Conservation (phyloP, 169 alveolate species). For the Cyclospora cayetanensis region DNA sequence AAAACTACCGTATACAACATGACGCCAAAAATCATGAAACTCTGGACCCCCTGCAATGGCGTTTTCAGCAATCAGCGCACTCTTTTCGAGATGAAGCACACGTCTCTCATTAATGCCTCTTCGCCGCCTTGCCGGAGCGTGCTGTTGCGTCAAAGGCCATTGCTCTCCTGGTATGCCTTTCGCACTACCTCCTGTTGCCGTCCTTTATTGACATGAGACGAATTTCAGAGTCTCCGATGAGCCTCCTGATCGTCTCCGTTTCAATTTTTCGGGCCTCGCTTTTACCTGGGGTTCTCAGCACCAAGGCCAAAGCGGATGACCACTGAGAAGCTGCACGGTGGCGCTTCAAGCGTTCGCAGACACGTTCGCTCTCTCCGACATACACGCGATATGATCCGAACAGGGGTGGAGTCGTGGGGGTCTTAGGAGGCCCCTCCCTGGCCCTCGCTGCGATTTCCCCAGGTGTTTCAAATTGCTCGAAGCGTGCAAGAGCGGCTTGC, state of each 20-base stretch:
- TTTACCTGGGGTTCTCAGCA: neutral
- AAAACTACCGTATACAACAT: no score
- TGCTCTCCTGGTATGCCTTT: neutral
- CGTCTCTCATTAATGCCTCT: no score
- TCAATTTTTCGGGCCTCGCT: neutral
- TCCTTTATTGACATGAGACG: neutral
- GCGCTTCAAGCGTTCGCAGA: neutral
- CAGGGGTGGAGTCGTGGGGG: neutral
- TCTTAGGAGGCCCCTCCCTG: neutral
- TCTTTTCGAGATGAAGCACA: no score
- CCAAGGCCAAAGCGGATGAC: neutral
- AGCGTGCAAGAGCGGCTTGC: no score
- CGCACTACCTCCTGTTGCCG: neutral
- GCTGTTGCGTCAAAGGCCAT: no score
- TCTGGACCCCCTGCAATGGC: no score
- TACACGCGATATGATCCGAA: conserved; percentile 3
- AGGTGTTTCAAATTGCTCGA: no score
- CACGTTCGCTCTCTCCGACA: conserved; percentile 24
- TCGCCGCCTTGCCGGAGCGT: no score
- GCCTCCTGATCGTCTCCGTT: neutral
- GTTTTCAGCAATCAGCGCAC: no score
- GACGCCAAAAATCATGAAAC: no score
- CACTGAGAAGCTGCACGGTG: neutral
- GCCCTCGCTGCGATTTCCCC: neutral
- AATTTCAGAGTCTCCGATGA: neutral